Percentiles rank a stretch among this genome's conserved stretches.
phyloP scores from a whole-genome alignment of 805 yeast genomes.

The Blastobotrys terrestris region DNA sequence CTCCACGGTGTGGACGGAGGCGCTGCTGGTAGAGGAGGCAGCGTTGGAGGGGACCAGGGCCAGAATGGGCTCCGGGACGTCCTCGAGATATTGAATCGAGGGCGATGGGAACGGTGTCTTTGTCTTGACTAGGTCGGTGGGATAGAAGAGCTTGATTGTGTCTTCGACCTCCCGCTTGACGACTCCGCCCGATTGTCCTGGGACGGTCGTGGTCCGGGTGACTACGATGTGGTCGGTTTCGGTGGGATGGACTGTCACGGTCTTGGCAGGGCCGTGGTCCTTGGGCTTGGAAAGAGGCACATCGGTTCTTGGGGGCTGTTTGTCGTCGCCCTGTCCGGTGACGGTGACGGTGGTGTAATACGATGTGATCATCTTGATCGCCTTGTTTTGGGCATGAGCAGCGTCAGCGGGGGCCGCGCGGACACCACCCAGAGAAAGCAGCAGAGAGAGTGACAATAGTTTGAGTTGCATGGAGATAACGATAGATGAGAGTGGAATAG shows the following conservation, averaged over 20 bases:
- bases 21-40: neutral
- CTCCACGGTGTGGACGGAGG: neutral
- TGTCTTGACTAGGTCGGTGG: neutral
- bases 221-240: neutral
- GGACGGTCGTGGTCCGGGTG: neutral
- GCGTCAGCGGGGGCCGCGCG: neutral
- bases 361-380: neutral
- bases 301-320: neutral
- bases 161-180: neutral
- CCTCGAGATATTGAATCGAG: neutral
- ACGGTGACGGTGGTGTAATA: neutral
- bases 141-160: neutral
- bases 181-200: neutral
- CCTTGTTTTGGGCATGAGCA: neutral
- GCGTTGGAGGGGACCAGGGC: neutral
- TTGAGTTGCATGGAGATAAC: neutral
- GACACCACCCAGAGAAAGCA: neutral
- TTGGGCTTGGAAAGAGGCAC: neutral
- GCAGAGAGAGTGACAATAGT: neutral
- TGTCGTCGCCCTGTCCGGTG: neutral
- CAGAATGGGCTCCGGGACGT: neutral
- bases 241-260: neutral
- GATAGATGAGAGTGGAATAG: neutral
- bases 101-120: neutral
- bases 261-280: neutral